Base-by-base conservation (phyloP, 805 yeast species). In the Candida gorgasii region DNA sequence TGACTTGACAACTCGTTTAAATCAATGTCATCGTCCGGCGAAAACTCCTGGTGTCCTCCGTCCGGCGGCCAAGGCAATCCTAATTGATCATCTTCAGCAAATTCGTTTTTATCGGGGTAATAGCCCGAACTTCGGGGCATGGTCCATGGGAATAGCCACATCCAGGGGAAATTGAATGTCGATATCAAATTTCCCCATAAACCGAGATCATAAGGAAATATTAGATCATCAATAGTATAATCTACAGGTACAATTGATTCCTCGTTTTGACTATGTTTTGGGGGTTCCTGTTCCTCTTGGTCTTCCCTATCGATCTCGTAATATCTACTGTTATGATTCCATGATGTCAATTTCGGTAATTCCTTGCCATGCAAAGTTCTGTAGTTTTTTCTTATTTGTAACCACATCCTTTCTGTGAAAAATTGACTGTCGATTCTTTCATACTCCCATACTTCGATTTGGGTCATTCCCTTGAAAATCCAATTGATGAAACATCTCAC, bases 11-110 rank as follows among this genome's bases (percentile, higher is more conserved):
- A 45, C 16, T 46, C 48, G 12, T 44, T 44, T n/a, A 53, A 40
- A 28, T 52, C 53, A 17, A 46, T 31, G 15, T 53, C 49, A 3
- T 38, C 45, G 26, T 50, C 54, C 2, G 48, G 59, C n/a, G 57
- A 57, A 1, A 53, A 52, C 28, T 62, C 73, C 39, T 66, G 72
- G 51, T 74, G 69, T 0, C 82, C 82, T 5, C 88, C 89, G 63
- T 89, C 95, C 1, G 96, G 95, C 1, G 99, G 99, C 96, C 97
- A 92, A 2, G 96, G 93, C 29, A 84, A 65, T 1, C 79, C 76
- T 40, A 84, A 62, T 46, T 85, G 76, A 52, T 83, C 86, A 17
- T 70, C 77, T 38, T 68, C 74, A 13, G 74, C 57, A 24, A 69
- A 61, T 33, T 82, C 87, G 48, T 79, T 79, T 35, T 75, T 80